Evolutionary conservation across 108 stramenopile species (phyloP).

Genomic region (Cyclotella cryptica): DNA sequence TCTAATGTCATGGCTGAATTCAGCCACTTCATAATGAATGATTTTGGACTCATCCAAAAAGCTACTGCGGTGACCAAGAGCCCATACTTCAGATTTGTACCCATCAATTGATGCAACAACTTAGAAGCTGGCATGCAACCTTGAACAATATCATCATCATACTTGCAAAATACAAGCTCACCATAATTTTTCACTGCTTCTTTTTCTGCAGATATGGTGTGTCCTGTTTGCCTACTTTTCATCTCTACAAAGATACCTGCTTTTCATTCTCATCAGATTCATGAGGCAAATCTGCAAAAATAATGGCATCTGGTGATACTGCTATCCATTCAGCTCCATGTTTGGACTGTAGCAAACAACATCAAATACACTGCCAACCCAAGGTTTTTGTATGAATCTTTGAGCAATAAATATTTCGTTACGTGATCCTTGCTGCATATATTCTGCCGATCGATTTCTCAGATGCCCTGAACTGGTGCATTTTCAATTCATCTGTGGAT

Average conservation of each 20-base stretch:
- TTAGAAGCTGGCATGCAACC: neutral
- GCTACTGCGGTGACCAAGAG: neutral
- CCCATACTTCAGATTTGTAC: neutral
- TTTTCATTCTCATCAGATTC: too few relatives aligned
- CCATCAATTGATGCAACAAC: neutral
- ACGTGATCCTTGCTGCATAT: neutral
- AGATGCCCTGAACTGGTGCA: neutral
- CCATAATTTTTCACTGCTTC: neutral
- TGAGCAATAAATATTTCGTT: neutral
- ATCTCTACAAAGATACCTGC: too few relatives aligned
- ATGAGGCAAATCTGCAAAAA: neutral
- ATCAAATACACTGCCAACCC: neutral
- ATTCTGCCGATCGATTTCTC: neutral
- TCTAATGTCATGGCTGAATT: neutral
- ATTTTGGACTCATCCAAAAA: neutral
- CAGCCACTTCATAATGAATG: neutral
- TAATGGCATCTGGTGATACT: neutral
- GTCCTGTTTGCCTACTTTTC: neutral
- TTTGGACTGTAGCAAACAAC: neutral
- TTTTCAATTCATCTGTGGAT: too few relatives aligned
- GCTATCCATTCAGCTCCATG: neutral
- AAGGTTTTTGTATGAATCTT: neutral
- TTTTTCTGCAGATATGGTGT: neutral
- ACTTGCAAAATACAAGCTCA: neutral
- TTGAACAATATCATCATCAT: neutral